A percentile compares a stretch with the other conserved stretches of the same genome.
Evolutionary conservation across 495 filamentous ascomycete genomes (phyloP).

Genomic region (Neurospora cerealis): DNA sequence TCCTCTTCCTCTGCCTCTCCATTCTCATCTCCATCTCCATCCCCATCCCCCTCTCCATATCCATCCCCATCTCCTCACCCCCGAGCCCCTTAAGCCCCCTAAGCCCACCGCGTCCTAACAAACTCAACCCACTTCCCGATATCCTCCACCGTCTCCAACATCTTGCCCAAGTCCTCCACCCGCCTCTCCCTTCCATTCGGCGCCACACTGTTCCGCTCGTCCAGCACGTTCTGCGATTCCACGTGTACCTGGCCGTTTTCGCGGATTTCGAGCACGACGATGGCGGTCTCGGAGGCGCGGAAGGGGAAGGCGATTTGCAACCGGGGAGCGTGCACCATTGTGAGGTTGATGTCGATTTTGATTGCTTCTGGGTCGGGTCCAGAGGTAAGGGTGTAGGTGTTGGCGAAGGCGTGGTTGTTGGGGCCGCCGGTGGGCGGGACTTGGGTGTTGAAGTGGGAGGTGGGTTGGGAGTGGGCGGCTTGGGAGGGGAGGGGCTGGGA

Average conservation of each 20-base stretch:
- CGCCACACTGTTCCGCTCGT: constrained; percentile 12
- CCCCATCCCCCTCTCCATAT: neutral
- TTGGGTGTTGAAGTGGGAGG: neutral
- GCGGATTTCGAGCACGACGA: constrained; percentile 48
- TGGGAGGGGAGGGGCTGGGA: neutral
- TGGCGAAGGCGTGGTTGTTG: neutral
- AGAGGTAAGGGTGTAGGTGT: neutral
- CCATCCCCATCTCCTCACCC: neutral
- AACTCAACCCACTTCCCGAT: constrained; percentile 52
- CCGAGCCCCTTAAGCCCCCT: neutral
- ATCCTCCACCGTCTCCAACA: constrained; percentile 35
- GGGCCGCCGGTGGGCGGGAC: neutral
- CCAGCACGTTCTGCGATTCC: constrained; percentile 31
- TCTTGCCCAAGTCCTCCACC: constrained; percentile 23
- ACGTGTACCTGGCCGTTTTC: constrained; percentile 49
- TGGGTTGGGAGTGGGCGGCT: neutral
- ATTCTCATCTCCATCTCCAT: neutral
- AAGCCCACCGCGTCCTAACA: constrained; percentile 24
- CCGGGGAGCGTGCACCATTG: constrained; percentile 33
- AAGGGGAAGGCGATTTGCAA: constrained; percentile 44
- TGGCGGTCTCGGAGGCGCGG: constrained; percentile 22
- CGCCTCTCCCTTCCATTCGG: constrained; percentile 11
- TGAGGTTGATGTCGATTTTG: constrained; percentile 40
- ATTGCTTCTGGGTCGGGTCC: constrained; percentile 5
- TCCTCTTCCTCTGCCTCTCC: neutral